phyloP scores from a whole-genome alignment of 75 land plant genomes.

The Ceratopteris richardii region DNA sequence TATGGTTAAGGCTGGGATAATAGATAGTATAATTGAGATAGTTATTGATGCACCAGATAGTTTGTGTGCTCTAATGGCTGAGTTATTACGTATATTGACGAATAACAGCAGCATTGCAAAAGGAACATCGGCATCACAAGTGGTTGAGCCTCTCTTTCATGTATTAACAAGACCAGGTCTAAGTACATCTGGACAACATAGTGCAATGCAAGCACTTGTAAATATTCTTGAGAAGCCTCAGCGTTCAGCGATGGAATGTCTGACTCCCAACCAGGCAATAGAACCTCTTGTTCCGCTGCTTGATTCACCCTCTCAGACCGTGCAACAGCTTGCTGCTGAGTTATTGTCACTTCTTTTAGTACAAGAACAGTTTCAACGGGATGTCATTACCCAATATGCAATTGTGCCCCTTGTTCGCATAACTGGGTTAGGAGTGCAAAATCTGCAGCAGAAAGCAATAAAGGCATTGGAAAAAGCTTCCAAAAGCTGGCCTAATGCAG shows the following conservation, averaged over 20 bases:
- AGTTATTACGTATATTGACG: slow-evolving; percentile 82
- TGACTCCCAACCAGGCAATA: slow-evolving; percentile 69
- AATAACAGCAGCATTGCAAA: no score
- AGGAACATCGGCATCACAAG: slow-evolving; percentile 80
- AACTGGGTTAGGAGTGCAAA: slow-evolving; percentile 76
- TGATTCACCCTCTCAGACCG: slow-evolving; percentile 79
- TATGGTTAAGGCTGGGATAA: no score
- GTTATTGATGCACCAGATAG: slow-evolving; percentile 88
- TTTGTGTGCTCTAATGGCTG: slow-evolving; percentile 70
- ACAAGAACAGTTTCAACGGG: slow-evolving; percentile 85
- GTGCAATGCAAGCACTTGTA: slow-evolving; percentile 87
- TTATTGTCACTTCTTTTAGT: slow-evolving; percentile 71
- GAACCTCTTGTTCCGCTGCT: slow-evolving; percentile 76
- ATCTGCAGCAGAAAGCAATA: slow-evolving; percentile 81
- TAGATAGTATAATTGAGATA: slow-evolving; percentile 74
- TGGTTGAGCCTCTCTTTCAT: slow-evolving; percentile 73
- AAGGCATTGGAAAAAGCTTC: slow-evolving; percentile 83
- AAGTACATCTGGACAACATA: slow-evolving; percentile 87
- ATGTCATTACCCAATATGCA: slow-evolving; percentile 66
- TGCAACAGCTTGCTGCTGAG: slow-evolving; percentile 95
- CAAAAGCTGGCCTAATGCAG: slow-evolving; percentile 83
- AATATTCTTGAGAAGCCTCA: slow-evolving; percentile 93
- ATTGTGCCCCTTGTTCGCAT: slow-evolving; percentile 75
- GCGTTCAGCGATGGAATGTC: slow-evolving; percentile 53
- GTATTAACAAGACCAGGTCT: slow-evolving; percentile 58